Percentiles rank a stretch among this genome's conserved stretches.
Conservation (phyloP, 2,329 filamentous ascomycete genomes). For the Ophiostoma tasmaniense region DNA sequence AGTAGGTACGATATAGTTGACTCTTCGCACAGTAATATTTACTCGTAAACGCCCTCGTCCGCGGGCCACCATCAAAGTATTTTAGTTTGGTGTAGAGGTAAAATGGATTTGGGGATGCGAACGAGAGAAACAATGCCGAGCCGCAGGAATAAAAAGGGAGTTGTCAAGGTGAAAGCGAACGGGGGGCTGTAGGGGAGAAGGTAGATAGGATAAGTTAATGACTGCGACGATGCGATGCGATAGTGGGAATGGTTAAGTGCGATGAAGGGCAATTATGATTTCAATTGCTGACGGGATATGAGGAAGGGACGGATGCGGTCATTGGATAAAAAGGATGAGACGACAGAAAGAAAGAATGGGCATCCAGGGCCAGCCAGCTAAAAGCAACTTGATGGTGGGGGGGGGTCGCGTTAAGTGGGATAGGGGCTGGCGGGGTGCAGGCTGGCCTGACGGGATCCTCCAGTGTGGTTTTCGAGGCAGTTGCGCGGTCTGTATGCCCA, state of each 20-base stretch:
- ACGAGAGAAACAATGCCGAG: neutral
- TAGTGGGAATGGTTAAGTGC: neutral
- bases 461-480: too few species aligned
- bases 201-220: neutral
- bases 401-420: neutral
- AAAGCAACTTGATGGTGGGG: neutral
- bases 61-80: neutral
- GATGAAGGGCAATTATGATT: neutral
- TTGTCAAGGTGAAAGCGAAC: neutral
- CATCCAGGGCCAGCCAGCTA: neutral
- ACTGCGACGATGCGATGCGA: neutral
- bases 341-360: neutral
- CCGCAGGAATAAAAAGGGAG: neutral
- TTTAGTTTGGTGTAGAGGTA: neutral
- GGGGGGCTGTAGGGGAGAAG: neutral
- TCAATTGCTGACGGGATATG: neutral
- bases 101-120: neutral
- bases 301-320: neutral
- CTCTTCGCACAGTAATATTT: neutral
- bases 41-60: neutral
- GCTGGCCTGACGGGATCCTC: neutral
- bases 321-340: neutral
- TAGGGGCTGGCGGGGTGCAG: neutral
- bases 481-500: too few species aligned
- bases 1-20: too few species aligned